Evolutionary conservation across 352 stramenopile genomes (phyloP).

Genomic region (Globisporangium spiculum): DNA sequence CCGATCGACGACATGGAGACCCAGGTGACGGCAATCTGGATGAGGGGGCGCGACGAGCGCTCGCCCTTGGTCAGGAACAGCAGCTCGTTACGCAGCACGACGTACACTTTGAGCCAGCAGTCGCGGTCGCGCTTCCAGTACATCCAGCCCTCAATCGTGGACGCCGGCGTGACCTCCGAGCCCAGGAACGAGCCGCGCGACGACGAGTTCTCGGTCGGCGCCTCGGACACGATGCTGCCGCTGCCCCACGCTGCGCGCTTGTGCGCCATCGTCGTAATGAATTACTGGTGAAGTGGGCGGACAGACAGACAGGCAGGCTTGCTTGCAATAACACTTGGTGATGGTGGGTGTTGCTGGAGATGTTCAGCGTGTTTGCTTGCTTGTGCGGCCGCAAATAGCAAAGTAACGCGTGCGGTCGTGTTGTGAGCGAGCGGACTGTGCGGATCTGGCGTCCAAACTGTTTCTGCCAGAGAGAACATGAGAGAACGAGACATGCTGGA

Average conservation of each 20-base stretch:
- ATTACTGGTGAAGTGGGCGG: no score
- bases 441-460: slow-evolving; percentile 7
- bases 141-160: slow-evolving; percentile 59
- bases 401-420: slow-evolving; percentile 1
- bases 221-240: slow-evolving; percentile 42
- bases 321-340: neutral
- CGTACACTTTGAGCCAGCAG: slow-evolving; percentile 80
- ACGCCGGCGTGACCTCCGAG: slow-evolving; percentile 15
- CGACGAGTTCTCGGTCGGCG: slow-evolving; percentile 35
- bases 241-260: slow-evolving; percentile 25
- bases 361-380: neutral
- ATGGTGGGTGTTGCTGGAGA: no score
- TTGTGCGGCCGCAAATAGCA: neutral
- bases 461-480: slow-evolving; percentile 1
- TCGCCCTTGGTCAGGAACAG: slow-evolving; percentile 62
- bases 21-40: slow-evolving; percentile 64
- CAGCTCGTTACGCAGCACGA: slow-evolving; percentile 61
- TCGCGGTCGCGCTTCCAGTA: slow-evolving; percentile 66
- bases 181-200: slow-evolving; percentile 31
- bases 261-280: slow-evolving; percentile 20
- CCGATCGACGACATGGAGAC: slow-evolving; percentile 48
- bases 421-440: neutral
- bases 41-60: slow-evolving; percentile 34
- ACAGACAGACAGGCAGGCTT: neutral
- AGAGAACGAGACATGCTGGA: slow-evolving; percentile 4